Evolutionary conservation across 1,139 yeast species (phyloP), one percentile per base, ranked within the genome.

Genomic region (Candida sp.): DNA sequence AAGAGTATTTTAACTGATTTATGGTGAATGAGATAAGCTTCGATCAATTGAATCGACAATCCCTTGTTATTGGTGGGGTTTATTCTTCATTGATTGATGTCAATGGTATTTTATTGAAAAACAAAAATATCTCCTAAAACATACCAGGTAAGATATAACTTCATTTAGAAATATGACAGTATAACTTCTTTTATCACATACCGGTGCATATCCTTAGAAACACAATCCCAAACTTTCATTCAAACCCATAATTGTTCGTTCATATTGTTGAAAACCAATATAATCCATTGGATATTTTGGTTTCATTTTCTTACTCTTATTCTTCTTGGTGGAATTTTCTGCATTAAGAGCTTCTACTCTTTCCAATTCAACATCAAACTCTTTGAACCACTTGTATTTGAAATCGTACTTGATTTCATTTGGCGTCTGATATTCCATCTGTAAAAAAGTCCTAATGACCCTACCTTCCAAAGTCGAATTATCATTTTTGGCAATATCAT

Each of bases 201-300:
- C n/a, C n/a, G n/a, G n/a, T n/a, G n/a, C n/a, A n/a, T n/a, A n/a
- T n/a, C n/a, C n/a, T 47, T 50, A 68, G 22, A 69, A 56, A 45
- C 72, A 68, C 38, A 64, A 43, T 12, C 47, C 43, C 39, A 54
- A 53, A 38, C 54, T 48, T 48, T 73, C 76, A 48, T 72, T 70
- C 34, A 72, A 50, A 35, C 64, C 50, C 70, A 70, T 68, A 15
- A 69, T 22, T 4, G 60, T 58, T 12, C 52, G 45, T 38, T 66
- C 66, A 45, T 66, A 64, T 27, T 66, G 63, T 36, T 54, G 50
- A 43, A 56, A 63, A 1, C 67, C 69, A 11, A 65, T 49, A 22
- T 46, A 45, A 33, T 53, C 49, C 2, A 47, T 33, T 2, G 49
- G 46, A n/a, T 43, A 32, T 2, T 39, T 5, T 30, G 30, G 41